phyloP scores from a whole-genome alignment of 305 asterid genomes.

The Euphrasia arctica region DNA sequence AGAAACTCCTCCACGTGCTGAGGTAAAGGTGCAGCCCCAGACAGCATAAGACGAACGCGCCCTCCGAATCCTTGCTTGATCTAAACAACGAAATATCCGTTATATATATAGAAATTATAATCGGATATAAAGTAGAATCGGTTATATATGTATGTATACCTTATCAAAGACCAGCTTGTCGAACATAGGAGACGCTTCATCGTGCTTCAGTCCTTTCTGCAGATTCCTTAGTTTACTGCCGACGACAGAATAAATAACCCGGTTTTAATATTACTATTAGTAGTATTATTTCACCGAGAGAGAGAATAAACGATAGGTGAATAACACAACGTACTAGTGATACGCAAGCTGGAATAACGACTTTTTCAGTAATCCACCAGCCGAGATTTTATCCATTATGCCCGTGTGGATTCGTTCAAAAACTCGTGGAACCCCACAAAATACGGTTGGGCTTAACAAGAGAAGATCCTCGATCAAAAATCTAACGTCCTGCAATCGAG shows the following conservation, averaged over 20 bases:
- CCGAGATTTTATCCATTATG: constrained; percentile 9
- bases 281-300: background rate
- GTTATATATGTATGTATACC: constrained; percentile 29
- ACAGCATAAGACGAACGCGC: constrained; percentile 78
- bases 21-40: constrained; percentile 97
- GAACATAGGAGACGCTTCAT: constrained; percentile 81
- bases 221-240: constrained; percentile 79
- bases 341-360: constrained; percentile 4
- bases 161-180: constrained; percentile 84
- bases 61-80: constrained; percentile 92
- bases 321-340: constrained; percentile 8
- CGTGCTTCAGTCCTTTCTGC: constrained; percentile 76
- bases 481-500: constrained; percentile 62
- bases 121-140: background rate
- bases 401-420: constrained; percentile 67
- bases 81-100: constrained; percentile 29
- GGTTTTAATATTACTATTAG: background rate
- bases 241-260: background rate
- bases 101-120: background rate
- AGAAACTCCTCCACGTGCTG: constrained; percentile 87
- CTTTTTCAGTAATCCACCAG: constrained; percentile 4
- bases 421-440: constrained; percentile 95
- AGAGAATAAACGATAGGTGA: background rate
- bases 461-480: constrained; percentile 86
- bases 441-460: constrained; percentile 73